Evolutionary conservation across 2,329 filamentous ascomycete genomes (phyloP).

Genomic region (Pseudonectria foliicola): DNA sequence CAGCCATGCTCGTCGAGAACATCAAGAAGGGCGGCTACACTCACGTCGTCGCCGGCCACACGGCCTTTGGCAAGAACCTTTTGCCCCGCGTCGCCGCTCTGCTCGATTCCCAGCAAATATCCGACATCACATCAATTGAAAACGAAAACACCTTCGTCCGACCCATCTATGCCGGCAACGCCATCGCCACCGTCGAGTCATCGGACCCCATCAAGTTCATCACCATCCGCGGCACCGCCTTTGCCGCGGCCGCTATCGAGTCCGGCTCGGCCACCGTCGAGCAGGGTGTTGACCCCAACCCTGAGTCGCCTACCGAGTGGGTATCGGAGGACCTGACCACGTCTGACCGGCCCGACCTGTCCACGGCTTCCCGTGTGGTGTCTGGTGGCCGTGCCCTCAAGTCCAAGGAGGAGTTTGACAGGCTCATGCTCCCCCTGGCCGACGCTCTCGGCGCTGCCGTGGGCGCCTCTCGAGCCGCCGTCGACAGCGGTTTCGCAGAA

Average conservation of each 20-base stretch:
- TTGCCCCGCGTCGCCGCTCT: constrained; percentile 87
- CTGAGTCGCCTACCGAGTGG: constrained; percentile 71
- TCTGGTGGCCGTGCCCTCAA: constrained; percentile 92
- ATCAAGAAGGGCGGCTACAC: constrained; percentile 94
- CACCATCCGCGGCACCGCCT: constrained; percentile 89
- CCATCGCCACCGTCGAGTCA: constrained; percentile 91
- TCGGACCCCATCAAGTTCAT: constrained; percentile 79
- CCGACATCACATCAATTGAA: constrained; percentile 81
- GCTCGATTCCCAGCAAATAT: constrained; percentile 87
- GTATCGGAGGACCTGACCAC: constrained; percentile 87
- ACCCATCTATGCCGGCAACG: constrained; percentile 96
- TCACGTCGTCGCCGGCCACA: constrained; percentile 84
- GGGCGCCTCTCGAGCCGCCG: constrained; percentile 87
- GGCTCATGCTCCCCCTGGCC: constrained; percentile 82
- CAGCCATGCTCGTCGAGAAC: constrained; percentile 89
- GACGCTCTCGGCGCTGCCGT: constrained; percentile 93
- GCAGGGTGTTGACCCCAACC: constrained; percentile 78
- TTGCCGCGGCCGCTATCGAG: constrained; percentile 64
- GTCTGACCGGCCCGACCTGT: constrained; percentile 88
- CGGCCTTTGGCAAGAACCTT: constrained; percentile 93
- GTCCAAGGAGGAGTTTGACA: constrained; percentile 96
- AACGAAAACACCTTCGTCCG: constrained; percentile 91
- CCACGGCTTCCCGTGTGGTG: constrained; percentile 82
- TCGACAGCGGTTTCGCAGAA: constrained; percentile 95
- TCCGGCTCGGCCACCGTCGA: constrained; percentile 70